Conservation (phyloP, 352 stramenopile genomes). For the Globisporangium okanoganense region DNA sequence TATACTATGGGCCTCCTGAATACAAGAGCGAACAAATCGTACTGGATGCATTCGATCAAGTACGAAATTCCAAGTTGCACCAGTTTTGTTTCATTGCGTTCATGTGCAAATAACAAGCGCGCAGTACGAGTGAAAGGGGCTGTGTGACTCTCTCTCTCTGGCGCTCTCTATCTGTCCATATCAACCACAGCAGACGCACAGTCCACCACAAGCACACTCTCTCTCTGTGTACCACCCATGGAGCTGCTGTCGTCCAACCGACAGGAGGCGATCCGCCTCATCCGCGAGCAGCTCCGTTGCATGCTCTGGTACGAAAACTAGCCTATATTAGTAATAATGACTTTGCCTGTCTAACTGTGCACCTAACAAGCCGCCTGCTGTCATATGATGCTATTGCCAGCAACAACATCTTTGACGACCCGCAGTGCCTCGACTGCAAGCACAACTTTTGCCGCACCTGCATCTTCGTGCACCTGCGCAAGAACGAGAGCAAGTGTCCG, state of each 20-base stretch:
- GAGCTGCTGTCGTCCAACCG: constrained; percentile 53
- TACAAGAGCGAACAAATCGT: neutral
- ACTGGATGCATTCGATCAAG: neutral
- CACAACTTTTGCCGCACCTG: constrained; percentile 85
- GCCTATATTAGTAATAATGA: no score
- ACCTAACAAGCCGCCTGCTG: neutral
- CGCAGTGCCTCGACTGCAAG: constrained; percentile 84
- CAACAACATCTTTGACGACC: constrained; percentile 69
- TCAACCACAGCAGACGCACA: neutral
- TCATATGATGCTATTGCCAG: constrained; percentile 18
- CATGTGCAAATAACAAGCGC: neutral
- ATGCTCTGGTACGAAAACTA: constrained; percentile 63
- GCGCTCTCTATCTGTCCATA: neutral
- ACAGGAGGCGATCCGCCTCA: constrained; percentile 59
- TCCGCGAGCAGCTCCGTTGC: constrained; percentile 78
- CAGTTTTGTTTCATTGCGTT: neutral
- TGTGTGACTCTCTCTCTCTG: neutral
- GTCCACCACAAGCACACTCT: neutral
- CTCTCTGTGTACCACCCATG: constrained; percentile 22
- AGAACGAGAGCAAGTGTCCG: constrained; percentile 57
- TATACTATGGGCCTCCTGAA: neutral
- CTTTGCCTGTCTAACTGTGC: no score
- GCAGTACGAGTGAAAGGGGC: constrained; percentile 2
- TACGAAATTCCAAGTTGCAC: neutral
- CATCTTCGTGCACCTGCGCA: constrained; percentile 62